Conservation (phyloP, 805 yeast genomes). For the Huiozyma sinensis region DNA sequence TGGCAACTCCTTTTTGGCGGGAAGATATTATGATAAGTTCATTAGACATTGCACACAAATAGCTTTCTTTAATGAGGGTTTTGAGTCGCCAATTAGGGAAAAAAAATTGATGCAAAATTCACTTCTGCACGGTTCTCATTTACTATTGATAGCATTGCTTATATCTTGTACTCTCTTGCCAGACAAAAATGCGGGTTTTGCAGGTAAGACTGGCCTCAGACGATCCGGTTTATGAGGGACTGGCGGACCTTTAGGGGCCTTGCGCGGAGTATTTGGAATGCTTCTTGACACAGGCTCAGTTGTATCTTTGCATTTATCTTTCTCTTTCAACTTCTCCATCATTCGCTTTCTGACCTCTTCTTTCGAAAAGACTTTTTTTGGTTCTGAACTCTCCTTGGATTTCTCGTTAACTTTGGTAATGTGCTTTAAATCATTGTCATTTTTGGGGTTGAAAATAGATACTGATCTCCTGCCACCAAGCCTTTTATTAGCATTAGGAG, state of each 20-base stretch:
- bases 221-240: conserved; percentile 52
- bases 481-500: conserved; percentile 1
- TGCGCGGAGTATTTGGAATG: too few species aligned
- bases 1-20: too few species aligned
- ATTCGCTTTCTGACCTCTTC: conserved; percentile 21
- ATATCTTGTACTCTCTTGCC: conserved; percentile 6
- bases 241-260: conserved; percentile 13
- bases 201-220: conserved; percentile 22
- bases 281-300: not conserved
- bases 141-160: conserved; percentile 2
- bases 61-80: too few species aligned
- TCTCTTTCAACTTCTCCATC: conserved; percentile 34
- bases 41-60: too few species aligned
- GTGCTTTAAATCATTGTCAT: not conserved
- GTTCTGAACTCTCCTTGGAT: too few species aligned
- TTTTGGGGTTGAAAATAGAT: conserved; percentile 1
- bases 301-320: conserved; percentile 4
- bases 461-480: conserved; percentile 2
- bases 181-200: conserved; percentile 44
- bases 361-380: conserved; percentile 3
- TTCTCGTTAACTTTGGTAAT: too few species aligned
- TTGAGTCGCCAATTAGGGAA: too few species aligned
- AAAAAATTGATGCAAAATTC: too few species aligned
- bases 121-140: not conserved
- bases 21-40: too few species aligned